These are phyloP conservation scores for Holtermannia corniformis DNA, from an alignment of 768 basidiomycete species.

Conservation along the genomic window DNA sequence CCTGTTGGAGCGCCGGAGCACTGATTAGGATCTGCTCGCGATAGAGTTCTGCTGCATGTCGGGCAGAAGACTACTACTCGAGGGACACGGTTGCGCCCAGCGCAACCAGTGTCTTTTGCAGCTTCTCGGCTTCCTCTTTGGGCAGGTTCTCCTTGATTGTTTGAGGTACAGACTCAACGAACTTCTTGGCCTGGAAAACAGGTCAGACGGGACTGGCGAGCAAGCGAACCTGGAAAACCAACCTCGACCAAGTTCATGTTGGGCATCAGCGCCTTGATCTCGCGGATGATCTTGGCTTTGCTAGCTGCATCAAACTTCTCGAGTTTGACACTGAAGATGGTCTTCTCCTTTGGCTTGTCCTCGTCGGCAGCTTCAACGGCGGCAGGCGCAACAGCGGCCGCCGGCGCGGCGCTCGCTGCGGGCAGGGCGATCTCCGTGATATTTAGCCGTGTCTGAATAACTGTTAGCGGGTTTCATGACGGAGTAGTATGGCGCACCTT, in stretches of 20 bases:
- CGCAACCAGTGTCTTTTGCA: conserved; percentile 78
- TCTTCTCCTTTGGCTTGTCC: conserved; percentile 99
- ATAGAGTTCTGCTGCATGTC: too few relatives aligned
- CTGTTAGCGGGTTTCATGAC: background rate
- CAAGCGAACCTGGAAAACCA: conserved; percentile 39
- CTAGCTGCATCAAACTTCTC: conserved; percentile 84
- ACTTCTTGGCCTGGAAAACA: conserved; percentile 80
- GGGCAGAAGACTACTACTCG: conserved; percentile 50
- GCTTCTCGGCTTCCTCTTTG: conserved; percentile 96
- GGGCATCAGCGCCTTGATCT: conserved; percentile 91
- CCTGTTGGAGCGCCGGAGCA: background rate
- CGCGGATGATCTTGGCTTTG: conserved; percentile 95
- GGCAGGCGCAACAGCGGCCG: conserved; percentile 46
- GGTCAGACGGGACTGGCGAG: background rate
- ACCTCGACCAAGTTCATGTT: conserved; percentile 96
- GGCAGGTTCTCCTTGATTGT: conserved; percentile 84
- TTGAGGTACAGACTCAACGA: conserved; percentile 91
- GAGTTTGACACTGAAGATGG: conserved; percentile 86
- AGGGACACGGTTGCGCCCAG: conserved; percentile 80
- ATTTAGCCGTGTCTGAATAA: conserved; percentile 68
- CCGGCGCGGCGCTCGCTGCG: conserved; percentile 49
- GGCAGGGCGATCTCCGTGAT: conserved; percentile 97
- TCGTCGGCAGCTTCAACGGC: conserved; percentile 53
- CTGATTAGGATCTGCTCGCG: background rate
- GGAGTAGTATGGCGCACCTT: conserved; percentile 55